Base-by-base conservation (phyloP, 257 asterid species). In the Nicotiana knightiana region DNA sequence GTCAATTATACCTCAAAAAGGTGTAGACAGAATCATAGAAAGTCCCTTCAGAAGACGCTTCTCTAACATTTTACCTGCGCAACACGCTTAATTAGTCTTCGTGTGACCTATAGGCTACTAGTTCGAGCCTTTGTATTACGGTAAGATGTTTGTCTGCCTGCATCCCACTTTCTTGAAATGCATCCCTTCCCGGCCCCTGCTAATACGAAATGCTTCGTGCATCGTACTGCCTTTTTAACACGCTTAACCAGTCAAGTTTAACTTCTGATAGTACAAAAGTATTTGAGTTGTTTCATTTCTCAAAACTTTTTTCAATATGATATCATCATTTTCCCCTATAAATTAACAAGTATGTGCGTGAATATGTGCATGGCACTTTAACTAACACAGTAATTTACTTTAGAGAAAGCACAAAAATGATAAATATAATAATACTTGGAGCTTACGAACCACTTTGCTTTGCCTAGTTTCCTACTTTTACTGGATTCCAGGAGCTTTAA, bases 401-500 rank as follows among this genome's bases (percentile, higher is more conserved):
- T 64, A 16, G 53, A 76, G 26, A 65, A 83, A 13, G 71, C 16
- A 35, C 13, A 46, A 55, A 73, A 6, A 24, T 43, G 18, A 21
- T 79, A 9, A 28, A 58, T 81, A 68, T 30, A 62, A 81, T 59
- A 82, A 46, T 80, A 78, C 54, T 76, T 81, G 64, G 80, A 82
- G 88, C 82, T 85, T 77, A 85, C 21, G 39, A 66, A 57, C 51
- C 84, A 64, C 83, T 82, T 82, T 81, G 51, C 35, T 87, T 57
- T 84, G 65, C 84, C 71, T 55, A 64, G 82, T 67, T 83, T 70
- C 76, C 58, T 76, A 57, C 83, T 80, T 83, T 85, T 71, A 88
- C 91, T 86, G 87, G 84, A 88, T 84, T 84, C 81, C 89, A 51
- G 89, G 91, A 66, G 59, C 73, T 79, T 64, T 80, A 62, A n/a